A percentile compares a stretch with the other conserved stretches of the same genome.
Conservation (phyloP, 202 grass and related monocot genomes). For the Panicum virgatum region DNA sequence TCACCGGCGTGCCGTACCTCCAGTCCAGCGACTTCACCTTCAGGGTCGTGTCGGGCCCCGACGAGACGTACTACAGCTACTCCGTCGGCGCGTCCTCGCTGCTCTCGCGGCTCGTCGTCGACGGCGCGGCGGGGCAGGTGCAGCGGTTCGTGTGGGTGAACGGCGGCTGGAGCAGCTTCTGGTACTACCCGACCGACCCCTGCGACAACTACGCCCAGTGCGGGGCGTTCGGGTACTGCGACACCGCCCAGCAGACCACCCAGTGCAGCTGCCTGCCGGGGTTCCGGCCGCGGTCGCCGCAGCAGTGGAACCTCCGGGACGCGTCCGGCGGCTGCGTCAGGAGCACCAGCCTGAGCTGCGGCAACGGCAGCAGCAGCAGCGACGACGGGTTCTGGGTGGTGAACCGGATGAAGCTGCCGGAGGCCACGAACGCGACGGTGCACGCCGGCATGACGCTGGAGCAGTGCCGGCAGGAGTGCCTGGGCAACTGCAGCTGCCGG, state of each 20-base stretch:
- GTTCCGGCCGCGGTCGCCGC: slow-evolving; percentile 43
- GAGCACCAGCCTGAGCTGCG: slow-evolving; percentile 44
- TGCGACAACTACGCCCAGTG: slow-evolving; percentile 57
- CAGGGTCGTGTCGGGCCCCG: slow-evolving; percentile 15
- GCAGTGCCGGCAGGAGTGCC: slow-evolving; percentile 57
- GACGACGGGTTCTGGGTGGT: slow-evolving; percentile 55
- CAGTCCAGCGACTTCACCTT: slow-evolving; percentile 37
- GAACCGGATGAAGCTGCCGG: slow-evolving; percentile 58
- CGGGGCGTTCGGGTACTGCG: slow-evolving; percentile 59
- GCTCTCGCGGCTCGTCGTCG: slow-evolving; percentile 47
- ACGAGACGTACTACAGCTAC: slow-evolving; percentile 67
- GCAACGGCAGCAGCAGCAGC: not conserved
- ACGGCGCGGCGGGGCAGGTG: not conserved
- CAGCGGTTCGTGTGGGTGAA: slow-evolving; percentile 47
- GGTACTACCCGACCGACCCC: slow-evolving; percentile 58
- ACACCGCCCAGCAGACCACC: not conserved
- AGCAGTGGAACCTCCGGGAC: slow-evolving; percentile 57
- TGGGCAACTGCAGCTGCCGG: slow-evolving; percentile 56
- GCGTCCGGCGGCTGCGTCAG: slow-evolving; percentile 50
- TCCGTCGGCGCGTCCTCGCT: slow-evolving; percentile 1
- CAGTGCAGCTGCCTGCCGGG: slow-evolving; percentile 62
- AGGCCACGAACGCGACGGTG: slow-evolving; percentile 56
- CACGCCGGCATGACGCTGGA: slow-evolving; percentile 47
- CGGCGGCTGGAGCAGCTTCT: slow-evolving; percentile 51
- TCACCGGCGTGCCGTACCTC: slow-evolving; percentile 67